Base-by-base conservation (phyloP, 2,329 filamentous ascomycete species). In the Aspergillus aculeatus region DNA sequence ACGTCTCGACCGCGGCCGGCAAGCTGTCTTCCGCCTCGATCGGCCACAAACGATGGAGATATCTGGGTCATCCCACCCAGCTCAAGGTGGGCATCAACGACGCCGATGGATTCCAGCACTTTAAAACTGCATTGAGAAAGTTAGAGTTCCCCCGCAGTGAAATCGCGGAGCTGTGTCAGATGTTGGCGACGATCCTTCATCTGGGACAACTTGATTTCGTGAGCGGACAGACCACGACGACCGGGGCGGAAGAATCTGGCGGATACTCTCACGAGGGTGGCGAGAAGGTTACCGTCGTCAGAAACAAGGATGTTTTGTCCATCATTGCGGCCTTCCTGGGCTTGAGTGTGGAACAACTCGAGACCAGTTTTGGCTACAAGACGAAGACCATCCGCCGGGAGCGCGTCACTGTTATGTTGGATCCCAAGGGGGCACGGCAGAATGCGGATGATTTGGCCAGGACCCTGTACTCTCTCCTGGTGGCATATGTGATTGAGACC, bases 51-150 rank as follows among this genome's bases (percentile, higher is more conserved):
- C 84, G 95, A 77, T 99, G 95, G 95, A 90, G 92, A 73, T 99
- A 96, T 72, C 84, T 99, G 3, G 95, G 95, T 3, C 95, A 99
- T 69, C 95, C 94, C 0, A 97, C 94, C 0, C 95, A 99, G 77
- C 84, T 99, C 65, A 98, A 96, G 75, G 92, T 98, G 29, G 95
- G 95, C 59, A 93, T 99, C 73, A 97, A 99, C 70, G 95, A 99
- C 71, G 84, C 89, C 1, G 93, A 97, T 71, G 95, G 94, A 4
- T 99, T 99, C 76, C 91, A 96, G 72, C 89, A 98, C 56, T 98
- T 99, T 83, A 98, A 98, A 81, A 96, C 91, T 1, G 95, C 95
- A 1, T 80, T 99, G 52, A 86, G 93, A 65, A 97, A 96, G 76
- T 84, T 99, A 14, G 95, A 98, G 76, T 98, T 99, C 64, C 90